Conservation (phyloP, 352 stramenopile species). For the Phytopythium vexans region DNA sequence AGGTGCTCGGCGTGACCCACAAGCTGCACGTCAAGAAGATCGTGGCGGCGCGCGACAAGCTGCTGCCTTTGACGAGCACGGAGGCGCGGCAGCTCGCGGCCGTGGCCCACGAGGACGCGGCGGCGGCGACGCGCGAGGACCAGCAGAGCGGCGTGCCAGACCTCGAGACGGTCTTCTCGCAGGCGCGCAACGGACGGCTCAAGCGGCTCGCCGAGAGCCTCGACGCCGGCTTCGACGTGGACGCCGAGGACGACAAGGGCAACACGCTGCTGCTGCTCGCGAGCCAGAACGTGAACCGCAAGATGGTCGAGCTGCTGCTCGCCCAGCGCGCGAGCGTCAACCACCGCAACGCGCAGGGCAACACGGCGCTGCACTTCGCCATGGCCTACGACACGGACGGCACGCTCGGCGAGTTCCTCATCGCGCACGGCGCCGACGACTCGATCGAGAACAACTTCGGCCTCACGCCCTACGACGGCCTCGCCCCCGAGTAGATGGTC, state of each 20-base stretch:
- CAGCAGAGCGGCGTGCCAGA: conserved; percentile 17
- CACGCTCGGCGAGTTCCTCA: conserved; percentile 89
- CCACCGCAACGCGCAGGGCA: conserved; percentile 89
- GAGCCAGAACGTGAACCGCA: conserved; percentile 88
- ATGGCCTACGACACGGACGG: conserved; percentile 92
- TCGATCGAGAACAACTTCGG: conserved; percentile 93
- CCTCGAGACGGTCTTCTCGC: conserved; percentile 84
- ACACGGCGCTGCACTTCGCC: conserved; percentile 93
- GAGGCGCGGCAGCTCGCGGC: conserved; percentile 72
- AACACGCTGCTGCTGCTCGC: conserved; percentile 91
- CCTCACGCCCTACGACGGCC: conserved; percentile 92
- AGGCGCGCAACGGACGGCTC: conserved; percentile 86
- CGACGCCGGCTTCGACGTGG: conserved; percentile 86
- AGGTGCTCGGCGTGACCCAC: conserved; percentile 90
- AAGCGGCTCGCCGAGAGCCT: conserved; percentile 89
- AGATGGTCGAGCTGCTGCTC: conserved; percentile 89
- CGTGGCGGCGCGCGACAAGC: conserved; percentile 80
- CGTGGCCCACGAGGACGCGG: conserved; percentile 49
- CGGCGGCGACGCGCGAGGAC: conserved; percentile 24
- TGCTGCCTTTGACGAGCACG: conserved; percentile 76
- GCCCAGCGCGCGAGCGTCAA: conserved; percentile 87
- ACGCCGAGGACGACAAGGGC: conserved; percentile 90
- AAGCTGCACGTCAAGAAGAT: conserved; percentile 92
- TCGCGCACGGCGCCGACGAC: conserved; percentile 91
- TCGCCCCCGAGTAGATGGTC: conserved; percentile 38